Evolutionary conservation across 75 land plant genomes (phyloP).

Genomic region (Picea glauca): DNA sequence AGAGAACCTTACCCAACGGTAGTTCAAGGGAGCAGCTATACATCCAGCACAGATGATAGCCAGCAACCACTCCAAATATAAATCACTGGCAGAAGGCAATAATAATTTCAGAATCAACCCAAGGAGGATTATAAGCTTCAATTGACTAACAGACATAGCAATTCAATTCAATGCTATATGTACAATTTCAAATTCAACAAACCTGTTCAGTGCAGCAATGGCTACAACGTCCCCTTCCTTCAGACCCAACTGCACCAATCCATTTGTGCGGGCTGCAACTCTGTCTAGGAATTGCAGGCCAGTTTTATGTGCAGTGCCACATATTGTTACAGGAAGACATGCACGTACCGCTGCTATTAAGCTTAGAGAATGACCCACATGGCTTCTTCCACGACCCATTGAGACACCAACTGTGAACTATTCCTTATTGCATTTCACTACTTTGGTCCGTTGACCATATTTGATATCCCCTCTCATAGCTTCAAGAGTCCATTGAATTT

Average conservation of each 20-base stretch:
- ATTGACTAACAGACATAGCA: background rate
- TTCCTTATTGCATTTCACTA: too few relatives aligned
- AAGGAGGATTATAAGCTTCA: background rate
- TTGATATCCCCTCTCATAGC: too few relatives aligned
- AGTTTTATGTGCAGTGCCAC: conserved; percentile 25
- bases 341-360: background rate
- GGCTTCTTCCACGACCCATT: background rate
- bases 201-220: conserved; percentile 91
- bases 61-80: conserved; percentile 85
- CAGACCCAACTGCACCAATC: conserved; percentile 47
- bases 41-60: conserved; percentile 82
- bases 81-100: conserved; percentile 49
- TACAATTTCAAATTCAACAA: background rate
- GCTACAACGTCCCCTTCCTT: conserved; percentile 70
- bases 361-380: conserved; percentile 2
- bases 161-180: background rate
- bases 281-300: conserved; percentile 56
- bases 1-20: conserved; percentile 70
- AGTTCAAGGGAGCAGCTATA: conserved; percentile 80
- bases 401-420: too few relatives aligned
- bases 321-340: conserved; percentile 20
- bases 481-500: too few relatives aligned
- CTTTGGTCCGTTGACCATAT: too few relatives aligned
- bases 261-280: conserved; percentile 50
- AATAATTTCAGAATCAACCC: background rate